phyloP scores from a whole-genome alignment of 2,329 filamentous ascomycete genomes.

The Xenoacremonium recifei region DNA sequence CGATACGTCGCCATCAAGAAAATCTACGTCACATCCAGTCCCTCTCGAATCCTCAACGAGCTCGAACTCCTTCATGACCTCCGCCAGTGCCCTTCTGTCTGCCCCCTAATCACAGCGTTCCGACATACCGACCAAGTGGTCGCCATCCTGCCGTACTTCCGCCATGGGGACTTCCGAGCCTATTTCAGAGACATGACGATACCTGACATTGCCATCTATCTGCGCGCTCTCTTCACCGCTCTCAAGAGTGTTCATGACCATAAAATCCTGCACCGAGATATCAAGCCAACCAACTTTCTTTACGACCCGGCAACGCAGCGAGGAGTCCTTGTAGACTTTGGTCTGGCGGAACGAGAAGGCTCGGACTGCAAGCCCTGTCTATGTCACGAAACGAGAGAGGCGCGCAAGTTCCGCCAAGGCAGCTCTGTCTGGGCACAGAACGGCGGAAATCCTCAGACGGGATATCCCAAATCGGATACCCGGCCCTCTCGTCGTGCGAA shows the following conservation, averaged over 20 bases:
- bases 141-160: constrained; percentile 91
- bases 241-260: constrained; percentile 79
- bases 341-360: constrained; percentile 84
- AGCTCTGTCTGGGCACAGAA: constrained; percentile 56
- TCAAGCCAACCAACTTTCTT: constrained; percentile 96
- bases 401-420: constrained; percentile 60
- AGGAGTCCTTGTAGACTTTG: constrained; percentile 97
- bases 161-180: constrained; percentile 89
- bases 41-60: constrained; percentile 91
- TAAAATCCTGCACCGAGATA: constrained; percentile 88
- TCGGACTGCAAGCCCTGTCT: constrained; percentile 76
- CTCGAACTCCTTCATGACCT: constrained; percentile 90
- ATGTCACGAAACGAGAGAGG: constrained; percentile 66
- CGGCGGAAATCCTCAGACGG: constrained; percentile 51
- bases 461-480: constrained; percentile 87
- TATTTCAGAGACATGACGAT: constrained; percentile 92
- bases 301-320: constrained; percentile 79
- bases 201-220: constrained; percentile 83
- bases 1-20: constrained; percentile 98
- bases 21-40: constrained; percentile 97
- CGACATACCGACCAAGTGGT: constrained; percentile 92
- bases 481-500: constrained; percentile 88
- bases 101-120: constrained; percentile 96
- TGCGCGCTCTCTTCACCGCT: constrained; percentile 83
- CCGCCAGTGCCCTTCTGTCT: constrained; percentile 78